A percentile compares a stretch with the other conserved stretches of the same genome.
These are phyloP conservation scores for Jaltomata sinuosa DNA, from an alignment of 257 asterid genomes.

Conservation along the genomic window DNA sequence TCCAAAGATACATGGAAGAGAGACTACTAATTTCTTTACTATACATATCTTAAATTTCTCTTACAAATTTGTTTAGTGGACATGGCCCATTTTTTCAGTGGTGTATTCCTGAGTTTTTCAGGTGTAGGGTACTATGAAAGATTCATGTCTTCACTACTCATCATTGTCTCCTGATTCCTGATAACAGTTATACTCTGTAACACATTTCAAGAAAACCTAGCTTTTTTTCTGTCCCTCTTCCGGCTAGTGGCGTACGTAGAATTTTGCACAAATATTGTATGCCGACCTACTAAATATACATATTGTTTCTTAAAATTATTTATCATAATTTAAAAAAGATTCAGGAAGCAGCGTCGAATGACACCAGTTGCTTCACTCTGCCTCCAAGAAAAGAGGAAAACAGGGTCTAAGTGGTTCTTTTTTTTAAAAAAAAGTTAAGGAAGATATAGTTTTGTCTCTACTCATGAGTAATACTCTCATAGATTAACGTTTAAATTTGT, in stretches of 20 bases:
- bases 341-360: background rate
- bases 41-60: too few species aligned
- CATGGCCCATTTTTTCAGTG: background rate
- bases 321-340: too few species aligned
- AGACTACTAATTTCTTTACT: too few species aligned
- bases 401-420: background rate
- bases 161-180: background rate
- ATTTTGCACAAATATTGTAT: background rate
- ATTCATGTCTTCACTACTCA: background rate
- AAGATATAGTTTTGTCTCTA: conserved; percentile 30
- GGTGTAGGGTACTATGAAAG: background rate
- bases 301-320: background rate
- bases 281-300: background rate
- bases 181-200: background rate
- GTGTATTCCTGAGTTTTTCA: background rate
- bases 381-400: background rate
- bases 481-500: conserved; percentile 5
- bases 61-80: too few species aligned
- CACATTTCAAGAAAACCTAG: background rate
- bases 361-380: background rate
- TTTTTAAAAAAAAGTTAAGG: background rate
- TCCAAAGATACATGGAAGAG: too few species aligned
- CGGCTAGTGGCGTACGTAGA: background rate
- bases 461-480: background rate
- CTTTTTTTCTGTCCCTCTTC: background rate